These are phyloP conservation scores for Penicillium sp. DNA, from an alignment of 2,329 filamentous ascomycete genomes.

Conservation along the genomic window DNA sequence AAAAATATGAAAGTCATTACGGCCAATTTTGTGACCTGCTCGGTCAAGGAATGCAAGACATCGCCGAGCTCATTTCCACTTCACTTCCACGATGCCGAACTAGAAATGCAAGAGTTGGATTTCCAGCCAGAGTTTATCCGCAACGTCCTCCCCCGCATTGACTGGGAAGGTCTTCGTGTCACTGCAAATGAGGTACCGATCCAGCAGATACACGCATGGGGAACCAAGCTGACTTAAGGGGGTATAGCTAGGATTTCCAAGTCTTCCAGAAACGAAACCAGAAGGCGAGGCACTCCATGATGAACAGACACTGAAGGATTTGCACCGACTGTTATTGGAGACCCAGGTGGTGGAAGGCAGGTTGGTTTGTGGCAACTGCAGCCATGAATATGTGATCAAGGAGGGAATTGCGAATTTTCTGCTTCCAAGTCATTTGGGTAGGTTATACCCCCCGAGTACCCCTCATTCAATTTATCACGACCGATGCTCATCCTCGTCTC, in stretches of 20 bases:
- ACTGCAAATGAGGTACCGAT: constrained; percentile 64
- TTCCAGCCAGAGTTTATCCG: constrained; percentile 75
- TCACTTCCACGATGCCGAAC: constrained; percentile 86
- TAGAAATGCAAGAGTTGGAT: constrained; percentile 79
- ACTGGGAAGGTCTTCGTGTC: constrained; percentile 77
- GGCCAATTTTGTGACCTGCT: constrained; percentile 94
- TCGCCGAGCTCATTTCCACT: constrained; percentile 79
- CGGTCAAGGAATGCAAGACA: constrained; percentile 89
- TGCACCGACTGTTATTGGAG: constrained; percentile 81
- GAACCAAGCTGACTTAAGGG: neutral
- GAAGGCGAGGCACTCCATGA: constrained; percentile 62
- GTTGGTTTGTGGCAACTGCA: constrained; percentile 85
- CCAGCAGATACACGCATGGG: neutral
- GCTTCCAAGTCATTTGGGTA: constrained; percentile 81
- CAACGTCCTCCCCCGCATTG: constrained; percentile 82
- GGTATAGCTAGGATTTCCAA: constrained; percentile 71
- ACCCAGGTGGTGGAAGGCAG: constrained; percentile 87
- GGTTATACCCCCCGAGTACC: neutral
- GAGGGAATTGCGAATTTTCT: constrained; percentile 97
- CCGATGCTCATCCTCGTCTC: neutral
- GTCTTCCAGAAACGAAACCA: constrained; percentile 65
- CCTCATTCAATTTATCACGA: too few relatives aligned
- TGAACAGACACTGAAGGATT: constrained; percentile 69
- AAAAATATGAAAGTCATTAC: constrained; percentile 84
- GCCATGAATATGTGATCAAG: constrained; percentile 89